Evolutionary conservation across 352 stramenopile species (phyloP).

Genomic region (Globisporangium middletonii): DNA sequence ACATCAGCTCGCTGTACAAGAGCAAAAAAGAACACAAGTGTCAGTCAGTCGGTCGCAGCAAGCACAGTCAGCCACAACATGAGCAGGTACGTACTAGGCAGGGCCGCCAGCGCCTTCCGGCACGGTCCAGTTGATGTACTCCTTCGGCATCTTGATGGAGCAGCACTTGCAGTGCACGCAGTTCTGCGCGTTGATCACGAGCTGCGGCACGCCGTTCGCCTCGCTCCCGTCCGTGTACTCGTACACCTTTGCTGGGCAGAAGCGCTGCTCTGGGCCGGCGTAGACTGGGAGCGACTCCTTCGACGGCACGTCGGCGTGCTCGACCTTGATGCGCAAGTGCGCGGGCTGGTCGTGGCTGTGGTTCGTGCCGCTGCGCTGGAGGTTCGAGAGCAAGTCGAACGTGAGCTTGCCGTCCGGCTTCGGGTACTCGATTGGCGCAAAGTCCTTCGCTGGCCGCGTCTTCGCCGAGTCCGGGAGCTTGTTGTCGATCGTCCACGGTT

Average conservation of each 20-base stretch:
- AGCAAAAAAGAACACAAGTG: slow-evolving; percentile 10
- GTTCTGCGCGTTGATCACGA: slow-evolving; percentile 99
- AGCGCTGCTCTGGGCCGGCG: slow-evolving; percentile 95
- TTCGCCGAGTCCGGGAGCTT: slow-evolving; percentile 87
- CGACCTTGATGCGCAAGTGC: slow-evolving; percentile 95
- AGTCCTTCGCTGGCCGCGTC: slow-evolving; percentile 89
- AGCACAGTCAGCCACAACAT: background rate
- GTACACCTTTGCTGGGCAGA: slow-evolving; percentile 98
- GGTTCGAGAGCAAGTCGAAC: slow-evolving; percentile 98
- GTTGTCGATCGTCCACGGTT: slow-evolving; percentile 95
- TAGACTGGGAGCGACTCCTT: slow-evolving; percentile 90
- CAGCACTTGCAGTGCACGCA: slow-evolving; percentile 99
- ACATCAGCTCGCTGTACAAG: slow-evolving; percentile 60
- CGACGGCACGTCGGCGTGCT: slow-evolving; percentile 82
- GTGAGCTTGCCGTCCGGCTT: slow-evolving; percentile 95
- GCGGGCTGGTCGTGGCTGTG: slow-evolving; percentile 98
- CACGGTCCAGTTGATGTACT: slow-evolving; percentile 99
- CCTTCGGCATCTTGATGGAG: slow-evolving; percentile 98
- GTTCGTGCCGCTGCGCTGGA: slow-evolving; percentile 96
- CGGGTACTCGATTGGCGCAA: slow-evolving; percentile 93
- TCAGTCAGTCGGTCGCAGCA: background rate
- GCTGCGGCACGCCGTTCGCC: slow-evolving; percentile 79
- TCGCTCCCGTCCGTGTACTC: slow-evolving; percentile 96
- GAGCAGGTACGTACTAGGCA: slow-evolving; percentile 90
- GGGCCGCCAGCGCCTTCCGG: slow-evolving; percentile 97